phyloP scores from a whole-genome alignment of 768 basidiomycete species.

The Serendipita sp. region DNA sequence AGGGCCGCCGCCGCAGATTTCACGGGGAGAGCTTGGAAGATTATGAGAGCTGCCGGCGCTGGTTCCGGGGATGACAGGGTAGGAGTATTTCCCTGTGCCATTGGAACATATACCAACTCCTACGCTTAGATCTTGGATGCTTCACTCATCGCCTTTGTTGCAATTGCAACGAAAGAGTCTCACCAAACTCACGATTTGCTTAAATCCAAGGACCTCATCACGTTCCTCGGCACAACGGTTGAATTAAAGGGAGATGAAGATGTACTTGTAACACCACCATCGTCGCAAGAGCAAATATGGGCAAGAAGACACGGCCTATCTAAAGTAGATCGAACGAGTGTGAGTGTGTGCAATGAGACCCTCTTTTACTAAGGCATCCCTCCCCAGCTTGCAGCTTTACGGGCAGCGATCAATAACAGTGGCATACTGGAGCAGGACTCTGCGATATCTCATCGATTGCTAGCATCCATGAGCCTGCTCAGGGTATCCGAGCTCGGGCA shows the following conservation, averaged over 20 bases:
- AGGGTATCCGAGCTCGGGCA: background rate
- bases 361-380: background rate
- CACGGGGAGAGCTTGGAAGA: slow-evolving; percentile 48
- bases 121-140: slow-evolving; percentile 43
- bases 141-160: slow-evolving; percentile 42
- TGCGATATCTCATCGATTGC: background rate
- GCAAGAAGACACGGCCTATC: slow-evolving; percentile 30
- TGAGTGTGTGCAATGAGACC: slow-evolving; percentile 22
- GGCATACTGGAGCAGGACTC: background rate
- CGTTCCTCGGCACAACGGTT: slow-evolving; percentile 6
- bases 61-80: slow-evolving; percentile 41
- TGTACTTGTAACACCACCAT: background rate
- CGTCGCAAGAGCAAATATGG: background rate
- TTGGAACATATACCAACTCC: background rate
- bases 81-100: slow-evolving; percentile 15
- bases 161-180: slow-evolving; percentile 44
- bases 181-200: slow-evolving; percentile 35
- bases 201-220: slow-evolving; percentile 18
- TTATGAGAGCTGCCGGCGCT: slow-evolving; percentile 39
- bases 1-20: slow-evolving; percentile 69
- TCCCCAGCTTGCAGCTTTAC: background rate
- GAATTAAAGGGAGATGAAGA: slow-evolving; percentile 5
- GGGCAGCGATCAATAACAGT: background rate
- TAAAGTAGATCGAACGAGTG: slow-evolving; percentile 40
- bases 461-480: background rate